These are phyloP conservation scores for Pilatotrama ljubarskyi DNA, from an alignment of 768 basidiomycete species.

Conservation along the genomic window DNA sequence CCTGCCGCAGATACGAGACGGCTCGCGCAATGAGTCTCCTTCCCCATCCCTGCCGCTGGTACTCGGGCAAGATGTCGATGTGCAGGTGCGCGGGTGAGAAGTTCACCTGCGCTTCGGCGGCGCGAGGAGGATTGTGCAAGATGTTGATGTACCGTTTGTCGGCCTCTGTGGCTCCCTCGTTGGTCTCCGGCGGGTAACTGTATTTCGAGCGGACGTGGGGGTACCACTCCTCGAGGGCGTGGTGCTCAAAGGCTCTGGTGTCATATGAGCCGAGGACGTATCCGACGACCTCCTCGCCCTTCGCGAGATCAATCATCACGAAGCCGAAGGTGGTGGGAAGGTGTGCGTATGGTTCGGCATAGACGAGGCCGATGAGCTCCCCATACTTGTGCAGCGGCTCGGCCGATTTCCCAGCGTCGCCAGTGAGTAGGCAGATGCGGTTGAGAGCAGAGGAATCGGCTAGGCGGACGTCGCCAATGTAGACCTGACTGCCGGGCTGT, in stretches of 20 bases:
- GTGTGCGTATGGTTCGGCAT: constrained; percentile 74
- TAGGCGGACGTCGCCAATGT: constrained; percentile 56
- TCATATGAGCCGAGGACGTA: constrained; percentile 70
- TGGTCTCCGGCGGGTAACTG: constrained; percentile 27
- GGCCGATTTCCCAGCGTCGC: constrained; percentile 67
- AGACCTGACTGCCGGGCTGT: not conserved
- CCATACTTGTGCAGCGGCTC: constrained; percentile 57
- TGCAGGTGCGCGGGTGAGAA: constrained; percentile 78
- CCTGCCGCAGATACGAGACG: constrained; percentile 51
- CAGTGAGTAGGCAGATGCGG: constrained; percentile 73
- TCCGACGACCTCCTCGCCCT: constrained; percentile 54
- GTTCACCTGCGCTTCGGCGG: constrained; percentile 53
- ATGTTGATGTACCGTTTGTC: constrained; percentile 44
- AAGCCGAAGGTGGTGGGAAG: constrained; percentile 69
- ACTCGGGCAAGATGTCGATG: constrained; percentile 65
- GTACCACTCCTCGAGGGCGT: constrained; percentile 63
- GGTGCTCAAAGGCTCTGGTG: constrained; percentile 62
- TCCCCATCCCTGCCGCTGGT: constrained; percentile 75
- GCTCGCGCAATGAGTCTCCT: constrained; percentile 56
- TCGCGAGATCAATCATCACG: constrained; percentile 52
- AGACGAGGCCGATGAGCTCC: constrained; percentile 71
- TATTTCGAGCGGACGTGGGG: constrained; percentile 60
- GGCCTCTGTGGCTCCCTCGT: constrained; percentile 26
- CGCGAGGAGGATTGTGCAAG: constrained; percentile 39
- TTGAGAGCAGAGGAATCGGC: constrained; percentile 60